A percentile compares a stretch with the other conserved stretches of the same genome.
phyloP scores from a whole-genome alignment of 306 rosid genomes.

The Echinosophora koreensis region DNA sequence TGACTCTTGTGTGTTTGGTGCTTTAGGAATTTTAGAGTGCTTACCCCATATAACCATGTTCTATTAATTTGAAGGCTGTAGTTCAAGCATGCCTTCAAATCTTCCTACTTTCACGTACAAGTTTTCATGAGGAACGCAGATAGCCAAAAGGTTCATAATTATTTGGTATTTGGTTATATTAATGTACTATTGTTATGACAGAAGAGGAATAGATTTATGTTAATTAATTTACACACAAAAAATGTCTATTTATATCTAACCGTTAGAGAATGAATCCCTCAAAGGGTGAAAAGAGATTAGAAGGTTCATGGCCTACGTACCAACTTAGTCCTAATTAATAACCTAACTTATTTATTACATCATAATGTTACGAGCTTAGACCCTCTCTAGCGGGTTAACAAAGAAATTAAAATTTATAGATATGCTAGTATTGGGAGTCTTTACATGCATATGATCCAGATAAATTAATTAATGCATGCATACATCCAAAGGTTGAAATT shows the following conservation, averaged over 20 bases:
- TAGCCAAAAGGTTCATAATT: not conserved
- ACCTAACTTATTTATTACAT: no score
- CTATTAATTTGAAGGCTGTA: conserved; percentile 17
- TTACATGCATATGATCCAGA: no score
- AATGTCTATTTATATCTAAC: no score
- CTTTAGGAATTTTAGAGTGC: not conserved
- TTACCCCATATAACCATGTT: not conserved
- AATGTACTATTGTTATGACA: not conserved
- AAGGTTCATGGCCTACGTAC: no score
- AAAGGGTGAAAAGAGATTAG: no score
- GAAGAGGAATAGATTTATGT: not conserved
- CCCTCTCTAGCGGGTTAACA: no score
- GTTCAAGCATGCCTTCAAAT: conserved; percentile 13
- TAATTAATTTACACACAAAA: not conserved
- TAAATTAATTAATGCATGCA: no score
- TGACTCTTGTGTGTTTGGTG: not conserved
- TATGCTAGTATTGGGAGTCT: no score
- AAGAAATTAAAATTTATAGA: no score
- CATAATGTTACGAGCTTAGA: no score
- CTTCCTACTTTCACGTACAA: conserved; percentile 9
- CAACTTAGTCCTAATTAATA: no score
- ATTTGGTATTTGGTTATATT: not conserved
- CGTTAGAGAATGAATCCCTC: not conserved
- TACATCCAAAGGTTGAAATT: no score
- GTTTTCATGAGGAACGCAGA: not conserved